phyloP scores from a whole-genome alignment of 75 land plant species.

The Azolla pinnata region DNA sequence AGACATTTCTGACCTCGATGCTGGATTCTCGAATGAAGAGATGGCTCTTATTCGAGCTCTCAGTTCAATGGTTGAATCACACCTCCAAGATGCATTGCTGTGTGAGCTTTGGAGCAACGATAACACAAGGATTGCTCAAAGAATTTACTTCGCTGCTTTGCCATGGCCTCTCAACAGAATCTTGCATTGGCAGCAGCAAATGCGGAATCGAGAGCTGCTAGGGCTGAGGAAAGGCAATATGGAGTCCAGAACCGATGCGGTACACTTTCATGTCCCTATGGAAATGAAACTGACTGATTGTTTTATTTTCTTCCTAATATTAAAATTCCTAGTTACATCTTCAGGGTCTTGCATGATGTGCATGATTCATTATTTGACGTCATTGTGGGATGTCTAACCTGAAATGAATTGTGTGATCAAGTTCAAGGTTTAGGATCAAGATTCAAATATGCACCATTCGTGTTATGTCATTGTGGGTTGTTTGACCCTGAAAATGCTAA shows the following conservation, averaged over 20 bases:
- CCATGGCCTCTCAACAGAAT: constrained; percentile 24
- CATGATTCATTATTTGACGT: neutral
- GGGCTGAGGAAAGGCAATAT: constrained; percentile 20
- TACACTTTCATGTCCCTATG: neutral
- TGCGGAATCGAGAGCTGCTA: constrained; percentile 6
- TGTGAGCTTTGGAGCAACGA: constrained; percentile 31
- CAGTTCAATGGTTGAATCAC: constrained; percentile 19
- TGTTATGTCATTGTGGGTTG: no score
- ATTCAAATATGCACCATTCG: no score
- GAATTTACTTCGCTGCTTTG: constrained; percentile 18
- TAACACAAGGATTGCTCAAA: constrained; percentile 11
- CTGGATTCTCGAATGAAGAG: constrained; percentile 16
- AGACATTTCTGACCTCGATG: constrained; percentile 23
- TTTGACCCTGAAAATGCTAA: no score
- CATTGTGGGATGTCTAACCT: no score
- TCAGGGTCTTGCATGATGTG: no score
- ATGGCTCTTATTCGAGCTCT: constrained; percentile 18
- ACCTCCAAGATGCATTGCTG: constrained; percentile 15
- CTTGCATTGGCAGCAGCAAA: constrained; percentile 25
- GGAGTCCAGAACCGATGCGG: constrained; percentile 5
- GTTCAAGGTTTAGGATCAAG: neutral
- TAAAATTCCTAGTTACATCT: no score
- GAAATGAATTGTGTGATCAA: neutral
- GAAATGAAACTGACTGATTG: neutral
- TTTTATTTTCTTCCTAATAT: no score